A percentile compares a stretch with the other conserved stretches of the same genome.
phyloP scores from a whole-genome alignment of 306 rosid genomes.

The Citrullus mucosospermus region DNA sequence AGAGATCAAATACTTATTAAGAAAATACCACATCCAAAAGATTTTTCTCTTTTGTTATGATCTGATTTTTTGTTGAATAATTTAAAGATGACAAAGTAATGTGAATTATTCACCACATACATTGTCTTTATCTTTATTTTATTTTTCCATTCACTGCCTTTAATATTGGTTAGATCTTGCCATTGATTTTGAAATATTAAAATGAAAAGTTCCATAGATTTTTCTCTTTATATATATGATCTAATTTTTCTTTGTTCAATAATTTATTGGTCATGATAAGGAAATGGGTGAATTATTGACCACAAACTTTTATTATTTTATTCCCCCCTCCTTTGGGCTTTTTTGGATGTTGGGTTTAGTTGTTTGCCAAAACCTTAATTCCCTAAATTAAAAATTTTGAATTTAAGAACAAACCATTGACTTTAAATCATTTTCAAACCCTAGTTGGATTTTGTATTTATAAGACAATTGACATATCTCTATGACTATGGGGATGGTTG shows the following conservation, averaged over 20 bases:
- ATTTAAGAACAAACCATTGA: neutral
- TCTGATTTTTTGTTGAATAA: neutral
- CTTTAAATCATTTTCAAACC: neutral
- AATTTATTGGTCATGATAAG: neutral
- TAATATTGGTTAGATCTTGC: neutral
- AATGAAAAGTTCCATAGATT: neutral
- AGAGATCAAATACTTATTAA: too few relatives aligned
- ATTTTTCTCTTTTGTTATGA: neutral
- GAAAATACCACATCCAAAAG: neutral
- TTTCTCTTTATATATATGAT: neutral
- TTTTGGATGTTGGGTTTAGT: slow-evolving; percentile 6
- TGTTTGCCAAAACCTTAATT: neutral
- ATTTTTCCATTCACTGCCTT: neutral
- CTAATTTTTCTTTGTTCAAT: neutral
- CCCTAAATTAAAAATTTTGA: neutral
- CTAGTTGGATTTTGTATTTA: neutral
- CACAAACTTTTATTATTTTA: slow-evolving; percentile 6
- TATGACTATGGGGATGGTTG: neutral
- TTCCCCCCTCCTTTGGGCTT: neutral
- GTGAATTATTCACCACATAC: slow-evolving; percentile 27
- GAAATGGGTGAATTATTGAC: slow-evolving; percentile 24
- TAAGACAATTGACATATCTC: neutral
- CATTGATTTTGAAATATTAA: neutral
- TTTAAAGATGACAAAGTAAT: neutral
- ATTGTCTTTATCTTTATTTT: neutral